Evolutionary conservation across 1,284 basidiomycete species (phyloP), one percentile per base, ranked within the genome.

Genomic region (Mycena citricolor): DNA sequence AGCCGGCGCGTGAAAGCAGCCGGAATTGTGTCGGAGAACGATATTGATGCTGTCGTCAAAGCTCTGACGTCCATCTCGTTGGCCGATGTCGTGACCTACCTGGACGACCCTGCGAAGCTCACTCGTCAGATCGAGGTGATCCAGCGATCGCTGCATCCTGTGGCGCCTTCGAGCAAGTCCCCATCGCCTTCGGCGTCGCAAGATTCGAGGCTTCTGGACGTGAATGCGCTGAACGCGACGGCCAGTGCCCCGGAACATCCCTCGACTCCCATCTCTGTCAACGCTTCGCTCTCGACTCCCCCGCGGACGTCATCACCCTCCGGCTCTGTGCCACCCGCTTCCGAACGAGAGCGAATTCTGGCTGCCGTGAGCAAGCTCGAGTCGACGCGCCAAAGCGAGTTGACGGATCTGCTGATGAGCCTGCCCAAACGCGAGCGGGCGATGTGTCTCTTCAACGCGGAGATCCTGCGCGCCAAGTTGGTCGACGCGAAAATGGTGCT

Each of bases 341-440:
- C 85, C 0, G 89, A 91, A 63, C 71, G 77, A 30, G 89, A 91
- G 47, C 77, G 87, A 23, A 81, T 94, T 61, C 65, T 75, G n/a
- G 73, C 68, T 13, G 86, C 87, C 1, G 76, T 90, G 20, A 61
- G 68, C 39, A 82, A 74, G 57, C 66, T 89, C 11, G 85, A 87
- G 61, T 68, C 75, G 11, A 52, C 64, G 0, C 72, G 73, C 42
- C 76, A 81, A 32, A 62, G 58, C 4, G 81, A 88, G 51, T 73
- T 92, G 40, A 82, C 85, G 0, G 88, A 89, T 37, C 70, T 94
- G 40, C 67, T 94, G 25, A 86, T 91, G 77, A 83, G 81, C 52
- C 71, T 95, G 19, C 83, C 87, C 3, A 94, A 92, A 66, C 81
- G 88, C 54, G 92, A 95, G 55, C 80, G 90, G 3, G 90, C 90